These are phyloP conservation scores for Pythium dissimile DNA, from an alignment of 352 stramenopile species.

Conservation along the genomic window DNA sequence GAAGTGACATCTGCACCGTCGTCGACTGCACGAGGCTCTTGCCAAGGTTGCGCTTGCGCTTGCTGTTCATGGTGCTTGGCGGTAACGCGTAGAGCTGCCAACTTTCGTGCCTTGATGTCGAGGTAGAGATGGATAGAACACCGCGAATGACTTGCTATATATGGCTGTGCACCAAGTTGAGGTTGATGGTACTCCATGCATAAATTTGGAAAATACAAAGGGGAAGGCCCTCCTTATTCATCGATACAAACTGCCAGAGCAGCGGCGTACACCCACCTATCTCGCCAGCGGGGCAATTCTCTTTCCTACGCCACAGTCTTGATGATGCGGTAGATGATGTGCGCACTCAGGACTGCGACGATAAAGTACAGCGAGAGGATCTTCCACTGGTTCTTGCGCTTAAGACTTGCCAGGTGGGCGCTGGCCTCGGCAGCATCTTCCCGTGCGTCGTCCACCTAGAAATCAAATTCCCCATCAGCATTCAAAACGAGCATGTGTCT, in stretches of 20 bases:
- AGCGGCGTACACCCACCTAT: no score
- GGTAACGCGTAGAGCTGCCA: no score
- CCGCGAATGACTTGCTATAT: neutral
- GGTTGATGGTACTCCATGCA: no score
- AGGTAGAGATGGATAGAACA: neutral
- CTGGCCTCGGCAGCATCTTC: constrained; percentile 69
- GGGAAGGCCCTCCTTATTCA: neutral
- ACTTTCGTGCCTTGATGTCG: no score
- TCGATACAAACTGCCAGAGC: no score
- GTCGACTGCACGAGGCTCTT: constrained; percentile 25
- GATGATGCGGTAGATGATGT: constrained; percentile 74
- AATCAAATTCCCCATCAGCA: constrained; percentile 1
- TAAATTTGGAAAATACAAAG: neutral
- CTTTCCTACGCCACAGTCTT: constrained; percentile 36
- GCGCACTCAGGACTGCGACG: constrained; percentile 61
- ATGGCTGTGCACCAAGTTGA: neutral
- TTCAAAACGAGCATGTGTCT: neutral
- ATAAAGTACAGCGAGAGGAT: constrained; percentile 79
- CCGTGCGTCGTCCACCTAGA: constrained; percentile 60
- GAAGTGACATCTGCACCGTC: constrained; percentile 14
- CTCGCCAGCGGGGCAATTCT: no score
- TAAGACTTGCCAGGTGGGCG: constrained; percentile 70
- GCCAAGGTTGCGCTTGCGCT: constrained; percentile 30
- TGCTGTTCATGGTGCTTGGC: constrained; percentile 26
- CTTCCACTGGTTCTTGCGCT: constrained; percentile 76